Evolutionary conservation across 176 grass and related monocot species (phyloP).

Genomic region (Raddia guianensis): DNA sequence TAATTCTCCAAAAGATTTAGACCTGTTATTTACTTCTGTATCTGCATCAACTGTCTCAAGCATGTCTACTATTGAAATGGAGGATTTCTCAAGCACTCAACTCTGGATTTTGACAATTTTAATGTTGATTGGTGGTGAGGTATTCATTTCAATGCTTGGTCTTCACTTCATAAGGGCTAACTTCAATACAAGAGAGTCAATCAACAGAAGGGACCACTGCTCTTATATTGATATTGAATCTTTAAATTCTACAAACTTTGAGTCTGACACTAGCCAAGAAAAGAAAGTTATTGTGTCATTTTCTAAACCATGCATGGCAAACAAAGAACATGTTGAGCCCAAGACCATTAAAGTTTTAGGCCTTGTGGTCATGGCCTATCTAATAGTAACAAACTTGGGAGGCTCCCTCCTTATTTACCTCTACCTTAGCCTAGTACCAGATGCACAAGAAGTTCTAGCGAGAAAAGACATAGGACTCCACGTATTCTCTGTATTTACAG

Average conservation of each 20-base stretch:
- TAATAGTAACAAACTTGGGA: slow-evolving; percentile 46
- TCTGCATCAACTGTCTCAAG: slow-evolving; percentile 78
- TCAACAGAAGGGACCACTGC: slow-evolving; percentile 31
- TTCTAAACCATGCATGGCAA: neutral
- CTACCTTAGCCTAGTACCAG: slow-evolving; percentile 54
- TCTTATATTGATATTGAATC: slow-evolving; percentile 46
- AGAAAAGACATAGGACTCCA: slow-evolving; percentile 48
- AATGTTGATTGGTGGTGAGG: slow-evolving; percentile 69
- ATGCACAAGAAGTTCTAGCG: slow-evolving; percentile 51
- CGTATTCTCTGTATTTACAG: slow-evolving; percentile 71
- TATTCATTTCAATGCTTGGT: slow-evolving; percentile 45
- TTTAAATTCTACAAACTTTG: slow-evolving; percentile 24
- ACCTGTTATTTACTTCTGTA: slow-evolving; percentile 66
- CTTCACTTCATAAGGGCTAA: slow-evolving; percentile 43
- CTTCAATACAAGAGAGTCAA: slow-evolving; percentile 33
- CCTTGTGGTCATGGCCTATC: slow-evolving; percentile 50
- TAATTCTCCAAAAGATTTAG: slow-evolving; percentile 37
- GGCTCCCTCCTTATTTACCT: slow-evolving; percentile 56
- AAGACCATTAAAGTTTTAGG: slow-evolving; percentile 51
- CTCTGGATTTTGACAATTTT: slow-evolving; percentile 65
- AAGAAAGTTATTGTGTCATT: neutral
- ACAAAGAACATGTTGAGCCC: slow-evolving; percentile 35
- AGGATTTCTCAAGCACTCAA: slow-evolving; percentile 64
- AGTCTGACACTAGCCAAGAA: neutral
- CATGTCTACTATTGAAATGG: slow-evolving; percentile 82